Percentiles rank a stretch among this genome's conserved stretches.
Evolutionary conservation across 2,329 filamentous ascomycete genomes (phyloP).

Genomic region (Ambrosiella beaveri): DNA sequence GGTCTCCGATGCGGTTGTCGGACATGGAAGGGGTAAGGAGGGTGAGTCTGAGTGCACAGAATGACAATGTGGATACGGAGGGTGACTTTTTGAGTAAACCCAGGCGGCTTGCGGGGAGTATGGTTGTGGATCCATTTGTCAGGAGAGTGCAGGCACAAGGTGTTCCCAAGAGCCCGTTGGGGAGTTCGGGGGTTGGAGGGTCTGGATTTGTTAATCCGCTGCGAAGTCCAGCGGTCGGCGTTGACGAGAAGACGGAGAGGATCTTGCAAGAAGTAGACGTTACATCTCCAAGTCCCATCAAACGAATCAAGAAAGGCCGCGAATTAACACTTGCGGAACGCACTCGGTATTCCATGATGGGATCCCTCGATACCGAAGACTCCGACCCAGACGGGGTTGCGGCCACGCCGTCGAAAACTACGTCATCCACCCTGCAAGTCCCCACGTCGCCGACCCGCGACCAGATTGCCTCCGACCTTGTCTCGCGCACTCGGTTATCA

Average conservation of each 20-base stretch:
- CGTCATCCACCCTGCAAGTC: constrained; percentile 12
- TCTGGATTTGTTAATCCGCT: neutral
- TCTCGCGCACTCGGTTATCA: constrained; percentile 39
- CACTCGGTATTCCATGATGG: constrained; percentile 66
- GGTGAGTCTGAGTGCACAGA: neutral
- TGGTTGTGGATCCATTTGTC: neutral
- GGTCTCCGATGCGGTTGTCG: constrained; percentile 2
- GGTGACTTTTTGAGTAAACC: neutral
- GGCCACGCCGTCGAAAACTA: constrained; percentile 14
- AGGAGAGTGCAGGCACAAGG: neutral
- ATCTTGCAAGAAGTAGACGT: constrained; percentile 38
- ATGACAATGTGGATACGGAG: neutral
- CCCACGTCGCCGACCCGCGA: neutral
- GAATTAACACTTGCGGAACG: constrained; percentile 55
- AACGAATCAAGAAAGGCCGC: constrained; percentile 31
- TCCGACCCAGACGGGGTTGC: too few species aligned
- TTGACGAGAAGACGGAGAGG: constrained; percentile 35
- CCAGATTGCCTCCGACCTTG: constrained; percentile 29
- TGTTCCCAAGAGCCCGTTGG: neutral
- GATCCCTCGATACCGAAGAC: too few species aligned
- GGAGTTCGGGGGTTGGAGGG: neutral
- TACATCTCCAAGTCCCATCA: constrained; percentile 39
- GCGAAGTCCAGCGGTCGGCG: constrained; percentile 17
- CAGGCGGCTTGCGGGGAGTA: neutral
- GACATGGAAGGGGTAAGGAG: neutral